Evolutionary conservation across 371 early-diverging fungal genomes (phyloP).

Genomic region (Mortierella sp.): DNA sequence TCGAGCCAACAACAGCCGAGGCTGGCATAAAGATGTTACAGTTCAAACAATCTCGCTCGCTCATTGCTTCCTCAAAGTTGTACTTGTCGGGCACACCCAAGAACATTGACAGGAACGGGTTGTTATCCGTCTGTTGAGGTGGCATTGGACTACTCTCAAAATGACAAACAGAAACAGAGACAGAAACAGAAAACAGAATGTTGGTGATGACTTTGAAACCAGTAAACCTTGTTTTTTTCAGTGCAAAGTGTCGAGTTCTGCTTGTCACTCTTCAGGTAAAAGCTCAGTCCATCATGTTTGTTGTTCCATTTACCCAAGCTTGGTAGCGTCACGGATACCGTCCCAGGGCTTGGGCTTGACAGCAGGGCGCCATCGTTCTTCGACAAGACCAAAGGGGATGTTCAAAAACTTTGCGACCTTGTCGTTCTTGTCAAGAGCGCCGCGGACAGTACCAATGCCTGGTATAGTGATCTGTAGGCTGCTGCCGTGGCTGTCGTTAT

Average conservation of each 20-base stretch:
- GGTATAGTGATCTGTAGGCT: slow-evolving; percentile 9
- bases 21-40: slow-evolving; percentile 33
- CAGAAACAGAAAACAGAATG: no score
- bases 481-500: neutral
- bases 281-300: neutral
- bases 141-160: neutral
- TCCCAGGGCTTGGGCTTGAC: slow-evolving; percentile 10
- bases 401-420: slow-evolving; percentile 14
- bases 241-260: neutral
- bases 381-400: slow-evolving; percentile 4
- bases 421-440: neutral
- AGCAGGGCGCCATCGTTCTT: slow-evolving; percentile 19
- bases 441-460: slow-evolving; percentile 14
- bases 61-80: slow-evolving; percentile 1
- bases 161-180: neutral
- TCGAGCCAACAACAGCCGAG: neutral
- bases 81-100: neutral
- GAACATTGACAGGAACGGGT: slow-evolving; percentile 8
- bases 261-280: neutral
- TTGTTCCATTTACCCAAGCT: slow-evolving; percentile 12
- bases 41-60: slow-evolving; percentile 31
- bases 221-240: neutral
- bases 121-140: neutral
- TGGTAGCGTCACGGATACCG: slow-evolving; percentile 12
- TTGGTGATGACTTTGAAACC: neutral